Base-by-base conservation (phyloP, 176 grass and related monocot species). In the Ensete ventricosum region DNA sequence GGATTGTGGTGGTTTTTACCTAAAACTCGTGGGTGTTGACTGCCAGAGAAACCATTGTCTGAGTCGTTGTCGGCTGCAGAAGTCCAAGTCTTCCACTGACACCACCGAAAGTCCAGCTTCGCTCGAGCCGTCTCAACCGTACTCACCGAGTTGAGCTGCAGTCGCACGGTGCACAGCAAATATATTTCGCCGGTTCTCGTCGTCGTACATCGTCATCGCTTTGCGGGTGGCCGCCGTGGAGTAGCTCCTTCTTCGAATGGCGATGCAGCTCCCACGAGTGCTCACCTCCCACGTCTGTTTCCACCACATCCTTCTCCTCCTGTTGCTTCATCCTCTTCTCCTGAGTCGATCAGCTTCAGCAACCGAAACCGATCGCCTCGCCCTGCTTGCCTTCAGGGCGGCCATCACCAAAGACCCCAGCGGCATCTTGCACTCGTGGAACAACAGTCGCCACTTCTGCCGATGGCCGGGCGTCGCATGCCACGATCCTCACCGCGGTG, bases 331-430 rank as follows among this genome's bases (percentile, higher is more conserved):
- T 0, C 4, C 11, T 25, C 11, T 29, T 19, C 22, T 27, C 52
- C 20, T 0, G 14, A 27, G 53, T 16, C 4, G 2, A 13, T 58
- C 72, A 11, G 72, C 22, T 3, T 9, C 22, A 52, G 16, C 72
- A 1, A 17, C 12, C 10, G 52, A 14, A 13, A 12, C 19, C 11
- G 84, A 87, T 34, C 80, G 48, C 6, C 13, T 29, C n/a, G 80
- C 80, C 23, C 71, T 87, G 60, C 76, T 87, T 2, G 76, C 71
- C 23, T 87, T 87, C 69, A 82, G 79, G 69, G 69, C 53, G 7
- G 80, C 74, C 17, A 75, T 87, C 50, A 82, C 62, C 53, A 50
- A 73, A 22, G 76, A 75, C 58, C 75, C 84, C 9, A 21, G 11
- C 0, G 54, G 70, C 68, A 2, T 59, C 70, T 21, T 83, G 60